A percentile compares a stretch with the other conserved stretches of the same genome.
phyloP scores from a whole-genome alignment of 108 stramenopile species.

The Skeletonema grethae region DNA sequence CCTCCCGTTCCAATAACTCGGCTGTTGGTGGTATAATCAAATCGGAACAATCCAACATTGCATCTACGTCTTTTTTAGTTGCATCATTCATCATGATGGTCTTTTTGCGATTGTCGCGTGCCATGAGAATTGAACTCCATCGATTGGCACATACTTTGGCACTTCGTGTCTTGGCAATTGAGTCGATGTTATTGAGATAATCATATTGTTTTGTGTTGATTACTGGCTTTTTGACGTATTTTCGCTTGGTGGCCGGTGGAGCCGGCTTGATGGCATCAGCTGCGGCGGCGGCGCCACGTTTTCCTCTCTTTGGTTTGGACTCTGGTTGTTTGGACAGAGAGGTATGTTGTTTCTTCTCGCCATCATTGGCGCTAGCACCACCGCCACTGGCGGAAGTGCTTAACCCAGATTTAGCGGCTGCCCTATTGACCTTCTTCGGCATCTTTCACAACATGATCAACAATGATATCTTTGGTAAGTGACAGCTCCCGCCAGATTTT shows the following conservation, averaged over 20 bases:
- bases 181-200: neutral
- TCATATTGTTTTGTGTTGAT: neutral
- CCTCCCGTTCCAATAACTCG: constrained; percentile 48
- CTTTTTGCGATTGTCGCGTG: constrained; percentile 9
- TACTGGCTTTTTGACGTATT: neutral
- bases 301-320: neutral
- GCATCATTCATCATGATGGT: neutral
- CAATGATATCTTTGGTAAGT: too few relatives aligned
- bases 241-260: neutral
- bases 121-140: constrained; percentile 19
- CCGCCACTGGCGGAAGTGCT: too few relatives aligned
- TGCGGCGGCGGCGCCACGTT: neutral
- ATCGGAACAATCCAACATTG: constrained; percentile 65
- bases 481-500: too few relatives aligned
- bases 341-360: too few relatives aligned
- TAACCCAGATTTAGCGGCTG: too few relatives aligned
- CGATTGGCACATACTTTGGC: constrained; percentile 30
- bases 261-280: neutral
- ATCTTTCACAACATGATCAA: too few relatives aligned
- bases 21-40: constrained; percentile 44
- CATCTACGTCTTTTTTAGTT: constrained; percentile 25
- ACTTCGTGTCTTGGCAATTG: constrained; percentile 26
- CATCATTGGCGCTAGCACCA: too few relatives aligned
- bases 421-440: too few relatives aligned
- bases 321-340: too few relatives aligned